Percentiles rank a stretch among this genome's conserved stretches.
Evolutionary conservation across 805 yeast species (phyloP).

Genomic region (Saccharomycopsis capsularis): DNA sequence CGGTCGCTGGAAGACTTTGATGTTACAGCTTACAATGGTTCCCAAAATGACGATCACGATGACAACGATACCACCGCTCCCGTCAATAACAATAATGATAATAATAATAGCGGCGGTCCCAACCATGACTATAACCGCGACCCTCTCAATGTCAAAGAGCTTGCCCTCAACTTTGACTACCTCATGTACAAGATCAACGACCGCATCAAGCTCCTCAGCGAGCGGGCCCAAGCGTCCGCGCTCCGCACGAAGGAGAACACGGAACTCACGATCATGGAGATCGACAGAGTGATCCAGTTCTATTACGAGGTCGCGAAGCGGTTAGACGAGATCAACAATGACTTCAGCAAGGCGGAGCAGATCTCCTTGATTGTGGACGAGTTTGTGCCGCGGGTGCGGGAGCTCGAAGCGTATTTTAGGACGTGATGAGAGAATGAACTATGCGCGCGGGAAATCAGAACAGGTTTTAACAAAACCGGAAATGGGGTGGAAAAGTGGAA

Average conservation of each 20-base stretch:
- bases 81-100: background rate
- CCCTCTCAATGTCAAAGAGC: slow-evolving; percentile 53
- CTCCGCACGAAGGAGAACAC: slow-evolving; percentile 25
- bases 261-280: slow-evolving; percentile 24
- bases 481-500: too few relatives aligned
- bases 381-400: slow-evolving; percentile 33
- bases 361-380: slow-evolving; percentile 36
- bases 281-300: slow-evolving; percentile 36
- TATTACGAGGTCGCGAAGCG: slow-evolving; percentile 35
- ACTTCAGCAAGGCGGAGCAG: slow-evolving; percentile 48
- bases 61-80: background rate
- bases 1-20: too few relatives aligned
- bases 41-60: too few relatives aligned
- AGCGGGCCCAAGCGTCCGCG: slow-evolving; percentile 31
- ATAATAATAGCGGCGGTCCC: background rate
- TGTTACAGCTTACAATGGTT: too few relatives aligned
- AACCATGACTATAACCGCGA: slow-evolving; percentile 37
- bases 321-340: slow-evolving; percentile 46
- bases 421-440: too few relatives aligned
- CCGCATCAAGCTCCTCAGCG: slow-evolving; percentile 41
- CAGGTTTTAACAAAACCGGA: too few relatives aligned
- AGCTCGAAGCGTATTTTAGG: slow-evolving; percentile 29
- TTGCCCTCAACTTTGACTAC: slow-evolving; percentile 60
- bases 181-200: slow-evolving; percentile 56
- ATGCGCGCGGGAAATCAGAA: too few relatives aligned